Evolutionary conservation across 2,329 filamentous ascomycete species (phyloP), one percentile per base, ranked within the genome.

Genomic region (Venturia pyrina): DNA sequence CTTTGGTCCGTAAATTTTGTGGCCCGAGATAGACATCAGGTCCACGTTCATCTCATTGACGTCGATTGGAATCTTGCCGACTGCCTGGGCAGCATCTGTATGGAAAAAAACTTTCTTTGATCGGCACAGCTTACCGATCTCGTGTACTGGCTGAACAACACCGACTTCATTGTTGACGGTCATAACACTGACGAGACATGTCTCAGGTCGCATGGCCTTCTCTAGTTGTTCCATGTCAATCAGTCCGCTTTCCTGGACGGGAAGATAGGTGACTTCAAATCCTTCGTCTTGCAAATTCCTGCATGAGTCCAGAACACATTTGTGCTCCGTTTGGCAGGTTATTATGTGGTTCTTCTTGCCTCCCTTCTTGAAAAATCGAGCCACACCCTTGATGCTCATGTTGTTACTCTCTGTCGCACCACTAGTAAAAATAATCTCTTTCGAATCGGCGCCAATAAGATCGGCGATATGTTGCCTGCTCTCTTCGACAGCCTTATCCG

Each of bases 261-360:
- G 92, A 60, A 99, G 83, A 73, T 99, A 99, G n/a, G 95, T 99
- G 70, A 99, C 85, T 67, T 97, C 91, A 72, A 93, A 97, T 32
- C 95, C 95, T 73, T 99, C 95, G 72, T 97, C 93, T 79, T 98
- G 93, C 70, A 99, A 81, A 85, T 98, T 93, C 69, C 95, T 85
- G 78, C 93, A 98, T 79, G 93, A 97, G 79, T 99, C 95, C 64
- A 99, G 83, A 19, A 99, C 95, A 78, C 95, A 99, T 81, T 99
- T 99, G 83, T 99, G 95, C 79, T 99, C 95, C 0, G 95, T 99
- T 80, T 98, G 95, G 48, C 87, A 91, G 32, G 95, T 99, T 77
- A 99, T 92, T 73, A 99, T 93, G 78, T 99, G 95, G 80, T 90
- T 96, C 87, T 98, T 98, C 86, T 97, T 97, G 72, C 92, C 93